Percentiles rank a stretch among this genome's conserved stretches.
These are phyloP conservation scores for Irpex rosettiformis DNA, from an alignment of 1,284 basidiomycete genomes.

Conservation along the genomic window DNA sequence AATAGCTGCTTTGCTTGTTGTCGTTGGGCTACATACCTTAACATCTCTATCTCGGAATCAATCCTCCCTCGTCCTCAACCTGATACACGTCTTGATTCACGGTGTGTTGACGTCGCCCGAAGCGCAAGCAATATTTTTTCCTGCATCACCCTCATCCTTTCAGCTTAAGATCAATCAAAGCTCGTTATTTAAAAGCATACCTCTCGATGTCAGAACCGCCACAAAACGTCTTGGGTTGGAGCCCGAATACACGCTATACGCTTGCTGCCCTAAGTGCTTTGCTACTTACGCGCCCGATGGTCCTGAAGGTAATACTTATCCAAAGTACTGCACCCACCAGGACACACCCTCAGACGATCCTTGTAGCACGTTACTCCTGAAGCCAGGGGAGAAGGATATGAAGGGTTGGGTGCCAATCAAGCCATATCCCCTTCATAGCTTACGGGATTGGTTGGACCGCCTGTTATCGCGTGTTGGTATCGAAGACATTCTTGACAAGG, in stretches of 20 bases:
- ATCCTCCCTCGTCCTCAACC: not conserved
- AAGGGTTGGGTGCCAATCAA: not conserved
- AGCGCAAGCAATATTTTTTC: not conserved
- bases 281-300: not conserved
- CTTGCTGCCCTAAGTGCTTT: not conserved
- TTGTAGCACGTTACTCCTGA: not conserved
- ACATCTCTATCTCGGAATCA: not conserved
- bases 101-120: not conserved
- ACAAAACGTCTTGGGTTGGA: not conserved
- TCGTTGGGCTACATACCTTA: not conserved
- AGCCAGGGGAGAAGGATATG: not conserved
- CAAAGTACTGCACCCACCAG: not conserved
- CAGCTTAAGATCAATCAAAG: not conserved
- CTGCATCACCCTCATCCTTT: not conserved
- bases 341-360: not conserved
- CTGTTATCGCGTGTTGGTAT: not conserved
- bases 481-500: not conserved
- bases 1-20: not conserved
- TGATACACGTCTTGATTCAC: not conserved
- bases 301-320: not conserved
- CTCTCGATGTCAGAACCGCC: not conserved
- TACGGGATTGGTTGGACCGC: not conserved
- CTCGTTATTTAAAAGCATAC: not conserved
- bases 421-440: not conserved
- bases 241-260: not conserved